Evolutionary conservation across 805 yeast species (phyloP).

Genomic region (Myxozyma udenii): DNA sequence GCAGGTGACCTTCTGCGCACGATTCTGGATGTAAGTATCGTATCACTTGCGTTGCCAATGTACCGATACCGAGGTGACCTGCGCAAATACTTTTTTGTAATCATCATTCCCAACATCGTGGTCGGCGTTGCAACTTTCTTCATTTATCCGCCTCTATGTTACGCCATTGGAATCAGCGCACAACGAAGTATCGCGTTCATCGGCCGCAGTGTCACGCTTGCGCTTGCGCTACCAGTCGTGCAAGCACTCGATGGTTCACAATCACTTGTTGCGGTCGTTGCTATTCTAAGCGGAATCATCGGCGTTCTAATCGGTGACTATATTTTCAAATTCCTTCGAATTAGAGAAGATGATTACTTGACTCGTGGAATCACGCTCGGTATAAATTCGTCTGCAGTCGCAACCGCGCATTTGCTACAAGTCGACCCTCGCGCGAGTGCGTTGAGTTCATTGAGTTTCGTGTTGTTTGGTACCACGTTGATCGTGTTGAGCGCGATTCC

Average conservation of each 20-base stretch:
- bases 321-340: slow-evolving; percentile 46
- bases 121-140: slow-evolving; percentile 59
- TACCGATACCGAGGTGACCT: slow-evolving; percentile 67
- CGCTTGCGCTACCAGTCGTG: slow-evolving; percentile 73
- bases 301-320: slow-evolving; percentile 69
- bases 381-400: slow-evolving; percentile 76
- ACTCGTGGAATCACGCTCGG: slow-evolving; percentile 76
- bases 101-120: slow-evolving; percentile 58
- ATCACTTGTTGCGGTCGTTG: slow-evolving; percentile 72
- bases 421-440: slow-evolving; percentile 79
- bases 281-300: slow-evolving; percentile 70
- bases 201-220: slow-evolving; percentile 75
- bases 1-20: slow-evolving; percentile 74
- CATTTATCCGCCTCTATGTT: slow-evolving; percentile 67
- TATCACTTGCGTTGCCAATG: slow-evolving; percentile 73
- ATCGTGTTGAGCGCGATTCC: slow-evolving; percentile 62
- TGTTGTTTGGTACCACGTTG: slow-evolving; percentile 70
- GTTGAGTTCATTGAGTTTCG: slow-evolving; percentile 67
- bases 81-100: slow-evolving; percentile 52
- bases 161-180: slow-evolving; percentile 60
- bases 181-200: slow-evolving; percentile 67
- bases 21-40: slow-evolving; percentile 73
- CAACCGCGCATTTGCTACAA: slow-evolving; percentile 68
- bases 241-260: slow-evolving; percentile 64
- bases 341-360: slow-evolving; percentile 62